These are phyloP conservation scores for Neonectria neomacrospora DNA, from an alignment of 2,329 filamentous ascomycete genomes.

Conservation along the genomic window DNA sequence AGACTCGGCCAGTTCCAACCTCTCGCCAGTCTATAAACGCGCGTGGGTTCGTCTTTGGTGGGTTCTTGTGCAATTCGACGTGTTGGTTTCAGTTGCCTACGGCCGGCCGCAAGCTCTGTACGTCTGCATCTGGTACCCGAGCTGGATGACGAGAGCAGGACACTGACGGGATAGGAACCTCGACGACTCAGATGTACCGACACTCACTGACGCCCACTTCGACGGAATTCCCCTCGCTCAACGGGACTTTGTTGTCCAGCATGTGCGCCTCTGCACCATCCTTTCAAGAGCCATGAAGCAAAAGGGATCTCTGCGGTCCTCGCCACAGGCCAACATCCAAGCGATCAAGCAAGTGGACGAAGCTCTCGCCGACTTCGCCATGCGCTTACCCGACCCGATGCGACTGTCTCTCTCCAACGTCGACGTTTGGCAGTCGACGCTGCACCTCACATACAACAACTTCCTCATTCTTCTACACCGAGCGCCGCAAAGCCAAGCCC, in stretches of 20 bases:
- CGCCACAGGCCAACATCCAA: slow-evolving; percentile 20
- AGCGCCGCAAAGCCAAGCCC: slow-evolving; percentile 23
- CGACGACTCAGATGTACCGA: slow-evolving; percentile 60
- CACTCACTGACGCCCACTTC: slow-evolving; percentile 55
- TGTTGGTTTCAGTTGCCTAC: slow-evolving; percentile 49
- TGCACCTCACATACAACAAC: slow-evolving; percentile 46
- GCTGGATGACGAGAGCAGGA: background rate
- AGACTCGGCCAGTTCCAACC: slow-evolving; percentile 38
- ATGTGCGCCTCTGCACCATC: slow-evolving; percentile 59
- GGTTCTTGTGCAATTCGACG: slow-evolving; percentile 51
- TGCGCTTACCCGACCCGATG: slow-evolving; percentile 34
- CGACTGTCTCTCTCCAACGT: slow-evolving; percentile 24
- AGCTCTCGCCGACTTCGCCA: slow-evolving; percentile 38
- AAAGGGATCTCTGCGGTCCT: slow-evolving; percentile 18
- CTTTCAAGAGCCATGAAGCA: slow-evolving; percentile 50
- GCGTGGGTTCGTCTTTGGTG: slow-evolving; percentile 51
- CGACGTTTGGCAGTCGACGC: slow-evolving; percentile 36
- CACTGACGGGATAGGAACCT: slow-evolving; percentile 47
- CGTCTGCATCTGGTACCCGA: slow-evolving; percentile 21
- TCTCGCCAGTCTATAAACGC: slow-evolving; percentile 43
- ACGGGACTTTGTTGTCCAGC: slow-evolving; percentile 56
- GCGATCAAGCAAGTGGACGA: slow-evolving; percentile 39
- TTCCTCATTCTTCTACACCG: slow-evolving; percentile 44
- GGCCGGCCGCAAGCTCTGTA: slow-evolving; percentile 60
- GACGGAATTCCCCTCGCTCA: slow-evolving; percentile 51